Evolutionary conservation across 345 rosid species (phyloP), one percentile per base, ranked within the genome.

Genomic region (Acer yangbiense): DNA sequence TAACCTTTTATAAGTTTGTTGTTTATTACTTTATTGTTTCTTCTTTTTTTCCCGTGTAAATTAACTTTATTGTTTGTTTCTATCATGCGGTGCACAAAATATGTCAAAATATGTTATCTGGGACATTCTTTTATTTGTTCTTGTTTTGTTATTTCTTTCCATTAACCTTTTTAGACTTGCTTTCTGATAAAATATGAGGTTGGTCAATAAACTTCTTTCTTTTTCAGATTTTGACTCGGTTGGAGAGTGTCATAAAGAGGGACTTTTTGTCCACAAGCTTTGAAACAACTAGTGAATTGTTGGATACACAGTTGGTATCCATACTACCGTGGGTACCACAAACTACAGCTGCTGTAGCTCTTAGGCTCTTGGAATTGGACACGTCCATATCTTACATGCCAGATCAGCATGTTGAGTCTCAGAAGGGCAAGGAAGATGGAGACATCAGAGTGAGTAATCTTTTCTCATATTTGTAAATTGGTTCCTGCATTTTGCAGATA

Each of bases 311-410:
- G 71, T 71, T 65, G 17, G 81, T 85, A 71, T 65, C 78, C 43
- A 60, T 89, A 46, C 92, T 92, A 65, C 97, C 98, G 10, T 94
- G 97, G 96, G 69, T 92, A 73, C 98, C 97, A 0, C 86, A 82
- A 68, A 92, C 98, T 48, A 83, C 90, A 0, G 94, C 92, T 72
- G 98, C 93, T 67, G 83, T 90, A 70, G 90, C 93, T 68, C 76
- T 94, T 67, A 86, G 97, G 84, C 84, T 94, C 32, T 65, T 85
- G 81, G 94, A 90, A 50, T 82, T 94, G 21, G 98, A 94, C 64
- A 75, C 83, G 44, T 81, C 94, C 25, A 82, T 94, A 73, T 29
- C 80, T 14, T 94, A 89, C 86, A 65, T 76, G 1, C 85, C 77
- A 0, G 84, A 91, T 73, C 91, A 87, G 75, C 87, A 81, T 72